A percentile compares a stretch with the other conserved stretches of the same genome.
phyloP scores from a whole-genome alignment of 495 filamentous ascomycete genomes.

The Tuber indicum region DNA sequence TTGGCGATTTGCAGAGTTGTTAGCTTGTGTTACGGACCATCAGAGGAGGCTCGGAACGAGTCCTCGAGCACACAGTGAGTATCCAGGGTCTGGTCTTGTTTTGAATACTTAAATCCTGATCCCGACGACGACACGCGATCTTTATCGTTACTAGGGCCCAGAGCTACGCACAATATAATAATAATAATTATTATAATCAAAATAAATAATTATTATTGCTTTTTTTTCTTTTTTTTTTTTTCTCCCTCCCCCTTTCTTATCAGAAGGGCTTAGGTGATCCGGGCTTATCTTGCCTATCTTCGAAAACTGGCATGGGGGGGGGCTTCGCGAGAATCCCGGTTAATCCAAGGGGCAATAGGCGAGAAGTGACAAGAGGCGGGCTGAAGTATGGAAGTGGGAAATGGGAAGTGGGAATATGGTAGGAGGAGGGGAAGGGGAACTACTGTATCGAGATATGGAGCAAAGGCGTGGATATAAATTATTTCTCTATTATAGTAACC shows the following conservation, averaged over 20 bases:
- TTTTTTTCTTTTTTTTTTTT: not conserved
- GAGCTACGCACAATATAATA: not conserved
- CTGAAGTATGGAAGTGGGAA: not conserved
- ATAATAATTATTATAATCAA: not conserved
- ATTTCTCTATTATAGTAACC: not conserved
- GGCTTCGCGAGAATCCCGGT: not conserved
- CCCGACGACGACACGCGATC: not conserved
- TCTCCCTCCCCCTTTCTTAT: not conserved
- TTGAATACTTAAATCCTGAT: constrained; percentile 5
- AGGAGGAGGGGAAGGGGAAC: not conserved
- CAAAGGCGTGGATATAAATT: no score
- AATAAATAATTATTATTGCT: not conserved
- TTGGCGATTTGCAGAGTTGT: not conserved
- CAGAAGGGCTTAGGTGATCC: not conserved
- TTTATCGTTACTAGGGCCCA: not conserved
- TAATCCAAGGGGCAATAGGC: not conserved
- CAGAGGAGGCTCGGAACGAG: not conserved
- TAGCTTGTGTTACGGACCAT: not conserved
- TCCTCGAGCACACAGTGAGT: not conserved
- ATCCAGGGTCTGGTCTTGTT: constrained; percentile 4
- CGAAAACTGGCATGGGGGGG: not conserved
- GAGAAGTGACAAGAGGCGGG: not conserved
- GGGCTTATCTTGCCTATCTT: not conserved
- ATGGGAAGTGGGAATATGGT: no score
- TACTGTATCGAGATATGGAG: no score